Evolutionary conservation across 2,329 filamentous ascomycete genomes (phyloP), one percentile per base, ranked within the genome.

Genomic region (Cordyceps farinosa): DNA sequence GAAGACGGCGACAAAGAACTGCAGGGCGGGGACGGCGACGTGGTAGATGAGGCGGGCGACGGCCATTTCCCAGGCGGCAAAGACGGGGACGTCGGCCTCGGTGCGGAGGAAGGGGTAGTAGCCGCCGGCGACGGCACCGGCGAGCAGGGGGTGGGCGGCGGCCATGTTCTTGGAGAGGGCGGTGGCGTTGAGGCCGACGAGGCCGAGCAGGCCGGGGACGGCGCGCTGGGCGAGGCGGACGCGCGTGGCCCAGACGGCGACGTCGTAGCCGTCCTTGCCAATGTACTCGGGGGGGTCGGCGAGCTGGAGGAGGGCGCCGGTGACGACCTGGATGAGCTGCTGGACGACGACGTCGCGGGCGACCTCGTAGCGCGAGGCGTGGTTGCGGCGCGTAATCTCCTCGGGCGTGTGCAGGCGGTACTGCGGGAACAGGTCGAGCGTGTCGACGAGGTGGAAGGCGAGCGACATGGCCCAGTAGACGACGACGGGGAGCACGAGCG

Each of bases 331-430:
- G 55, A 99, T 90, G 65, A 94, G 75, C 74, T 99, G 95, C 78
- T 99, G 94, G 64, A 98, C 74, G 62, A 98, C 79, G 69, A 98
- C 94, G 80, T 98, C 94, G 74, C 91, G 88, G 66, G 94, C 86
- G 3, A 97, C 92, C 71, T 97, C 89, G 78, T 85, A 91, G 66
- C 92, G 87, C 53, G 90, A 86, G 60, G 92, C 94, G 72, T 91
- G 91, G 77, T 97, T 97, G 70, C 93, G 87, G 76, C 91, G 91
- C 42, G 88, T 75, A 66, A 98, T 90, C 77, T 98, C 94, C 59
- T 92, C 92, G 15, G 95, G 95, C 0, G 95, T 98, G 78, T 99
- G 95, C 48, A 99, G 83, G 66, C 95, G 90, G 78, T 98, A 97
- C 71, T 96, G 87, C 22, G 93, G 89, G 75, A 94, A 96, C 44